Evolutionary conservation across 495 filamentous ascomycete genomes (phyloP), one percentile per base, ranked within the genome.

Genomic region (Penicillium parvum): DNA sequence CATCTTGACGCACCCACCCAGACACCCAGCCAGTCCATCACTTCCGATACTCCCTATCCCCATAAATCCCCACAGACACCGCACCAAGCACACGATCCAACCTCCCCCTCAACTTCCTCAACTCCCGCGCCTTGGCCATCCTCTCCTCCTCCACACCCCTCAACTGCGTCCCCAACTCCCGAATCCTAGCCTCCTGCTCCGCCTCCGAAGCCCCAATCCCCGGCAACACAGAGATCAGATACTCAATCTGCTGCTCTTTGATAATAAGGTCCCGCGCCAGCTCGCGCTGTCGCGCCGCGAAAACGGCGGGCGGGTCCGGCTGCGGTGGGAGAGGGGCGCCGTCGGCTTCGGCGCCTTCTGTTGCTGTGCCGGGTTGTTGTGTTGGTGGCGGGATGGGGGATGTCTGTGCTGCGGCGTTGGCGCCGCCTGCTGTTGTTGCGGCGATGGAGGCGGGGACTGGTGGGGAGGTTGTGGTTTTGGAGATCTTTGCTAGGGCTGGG

Each of bases 211-310:
- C 84, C 12, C 86, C 86, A 33, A 96, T 78, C 0, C 92, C 92
- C 0, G 92, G 92, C n/a, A 98, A 67, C 11, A 76, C 75, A 2
- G 78, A 82, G 47, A 96, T 88, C 41, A 98, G 64, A 17, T 79
- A 72, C 68, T 98, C 92, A 52, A 97, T 92, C 76, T 96, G 90
- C 71, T 96, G 88, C 51, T 91, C 86, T 64, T 96, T 90, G 42
- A 87, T 65, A 37, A 98, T 83, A 1, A 98, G 72, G 55, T 96
- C 91, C 10, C 82, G 81, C 12, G 89, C 87, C 14, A 98, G 74
- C 59, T 98, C 90, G 23, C 77, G 64, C 58, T 94, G 82, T 7
- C 83, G 79, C 7, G 75, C 75, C 27, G 74, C 73, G 62, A 94
- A 95, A 10, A 73, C 71, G 27, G 79, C 73, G 0, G 85, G 75